phyloP scores from a whole-genome alignment of 1,284 basidiomycete genomes.

The Ganoderma leucocontextum region DNA sequence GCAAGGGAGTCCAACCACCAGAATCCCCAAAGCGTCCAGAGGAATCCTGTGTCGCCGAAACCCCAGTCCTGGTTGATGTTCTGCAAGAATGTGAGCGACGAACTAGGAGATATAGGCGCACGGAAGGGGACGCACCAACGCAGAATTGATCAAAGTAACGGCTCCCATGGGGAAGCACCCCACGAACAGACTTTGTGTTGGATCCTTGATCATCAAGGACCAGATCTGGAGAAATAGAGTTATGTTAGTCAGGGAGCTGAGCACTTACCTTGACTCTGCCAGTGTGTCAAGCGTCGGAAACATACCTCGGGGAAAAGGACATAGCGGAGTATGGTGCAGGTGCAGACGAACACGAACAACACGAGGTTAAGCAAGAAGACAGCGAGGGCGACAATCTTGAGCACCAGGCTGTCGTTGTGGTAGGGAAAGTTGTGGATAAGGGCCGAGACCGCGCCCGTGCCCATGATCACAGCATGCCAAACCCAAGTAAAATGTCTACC shows the following conservation, averaged over 20 bases:
- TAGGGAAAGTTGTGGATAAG: constrained; percentile 53
- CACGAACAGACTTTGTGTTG: constrained; percentile 65
- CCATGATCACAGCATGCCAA: constrained; percentile 57
- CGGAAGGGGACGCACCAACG: constrained; percentile 31
- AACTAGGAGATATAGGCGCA: not conserved
- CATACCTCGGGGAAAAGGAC: constrained; percentile 55
- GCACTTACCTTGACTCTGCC: not conserved
- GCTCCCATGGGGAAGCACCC: constrained; percentile 71
- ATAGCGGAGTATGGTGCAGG: constrained; percentile 54
- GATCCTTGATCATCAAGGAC: constrained; percentile 51
- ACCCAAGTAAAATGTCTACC: constrained; percentile 47
- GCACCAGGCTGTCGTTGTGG: constrained; percentile 41
- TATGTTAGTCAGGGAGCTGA: not conserved
- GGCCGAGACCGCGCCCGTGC: constrained; percentile 50
- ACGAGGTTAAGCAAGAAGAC: constrained; percentile 62
- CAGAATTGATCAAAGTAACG: constrained; percentile 54
- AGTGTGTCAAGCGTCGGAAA: not conserved
- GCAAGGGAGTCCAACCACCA: constrained; percentile 69
- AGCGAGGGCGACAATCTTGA: constrained; percentile 47
- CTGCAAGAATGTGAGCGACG: constrained; percentile 23
- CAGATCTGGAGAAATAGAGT: constrained; percentile 32
- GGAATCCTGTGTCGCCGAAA: constrained; percentile 55
- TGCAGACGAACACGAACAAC: constrained; percentile 58
- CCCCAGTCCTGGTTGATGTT: constrained; percentile 45
- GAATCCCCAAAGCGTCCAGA: constrained; percentile 61